Base-by-base conservation (phyloP, 352 stramenopile genomes). In the Phytopythium aichiense region DNA sequence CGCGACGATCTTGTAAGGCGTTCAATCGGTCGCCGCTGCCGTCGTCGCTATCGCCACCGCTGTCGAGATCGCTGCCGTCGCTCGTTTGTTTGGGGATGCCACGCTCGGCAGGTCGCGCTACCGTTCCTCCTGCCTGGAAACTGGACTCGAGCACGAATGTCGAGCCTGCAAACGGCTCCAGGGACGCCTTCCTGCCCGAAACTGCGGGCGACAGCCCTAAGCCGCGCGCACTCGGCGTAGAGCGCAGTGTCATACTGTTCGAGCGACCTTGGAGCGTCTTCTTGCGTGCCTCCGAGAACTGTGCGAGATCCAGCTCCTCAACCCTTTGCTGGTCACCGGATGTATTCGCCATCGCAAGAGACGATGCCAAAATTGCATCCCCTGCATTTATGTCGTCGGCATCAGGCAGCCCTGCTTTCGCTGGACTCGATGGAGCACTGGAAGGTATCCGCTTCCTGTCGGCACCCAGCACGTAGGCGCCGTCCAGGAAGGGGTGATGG, bases 281-380 rank as follows among this genome's bases (percentile, higher is more conserved):
- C 35, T 51, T 65, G 35, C 70, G 52, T 3, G 67, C 65, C 7
- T 81, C 73, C 0, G 63, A 69, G 56, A 81, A 81, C 53, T 81
- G 73, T 1, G 61, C 58, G 4, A 81, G 53, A 8, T 67, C 75
- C 58, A 81, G 70, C 3, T 56, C n/a, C 20, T 74, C 70, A 22
- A 56, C 59, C 7, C 68, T 63, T 9, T 22, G 50, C n/a, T 18
- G 20, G 37, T 60, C n/a, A 20, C 25, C 16, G 35, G 37, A 43
- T 0, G n/a, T 23, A 28, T 30, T 62, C 48, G 12, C 54, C 13
- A 22, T 51, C 15, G 4, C 57, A 30, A 4, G 3, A 46, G 30
- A 11, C 4, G 23, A 20, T 3, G 33, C 4, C 12, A 25, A 15
- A 2, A 23, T n/a, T 9, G 9, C 43, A 13, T n/a, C 45, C 28